Conservation (phyloP, 2,329 filamentous ascomycete species). For the Aspergillus transmontanensis region DNA sequence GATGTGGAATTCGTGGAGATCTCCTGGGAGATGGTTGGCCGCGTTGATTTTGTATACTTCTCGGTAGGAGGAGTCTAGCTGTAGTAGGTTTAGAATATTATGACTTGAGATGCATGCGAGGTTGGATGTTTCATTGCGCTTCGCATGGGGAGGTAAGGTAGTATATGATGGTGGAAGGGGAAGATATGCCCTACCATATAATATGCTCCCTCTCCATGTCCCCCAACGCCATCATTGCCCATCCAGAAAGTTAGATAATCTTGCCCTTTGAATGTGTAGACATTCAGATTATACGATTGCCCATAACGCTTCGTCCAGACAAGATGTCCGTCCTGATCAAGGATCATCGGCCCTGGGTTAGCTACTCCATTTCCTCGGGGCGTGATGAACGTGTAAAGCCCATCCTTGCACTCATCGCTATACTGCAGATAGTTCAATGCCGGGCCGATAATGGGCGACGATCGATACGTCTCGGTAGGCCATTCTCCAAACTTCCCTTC, state of each 20-base stretch:
- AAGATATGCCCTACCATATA: slow-evolving; percentile 43
- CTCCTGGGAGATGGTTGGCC: slow-evolving; percentile 38
- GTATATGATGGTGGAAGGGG: background rate
- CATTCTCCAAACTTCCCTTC: slow-evolving; percentile 26
- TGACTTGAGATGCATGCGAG: background rate
- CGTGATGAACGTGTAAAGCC: slow-evolving; percentile 43
- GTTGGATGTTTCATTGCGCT: background rate
- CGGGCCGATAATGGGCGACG: slow-evolving; percentile 26
- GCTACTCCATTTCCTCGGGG: slow-evolving; percentile 38
- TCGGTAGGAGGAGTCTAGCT: slow-evolving; percentile 36
- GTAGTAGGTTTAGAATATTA: slow-evolving; percentile 1
- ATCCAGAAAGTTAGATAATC: slow-evolving; percentile 54
- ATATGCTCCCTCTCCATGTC: slow-evolving; percentile 50
- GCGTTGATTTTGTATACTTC: slow-evolving; percentile 42
- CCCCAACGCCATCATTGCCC: slow-evolving; percentile 49
- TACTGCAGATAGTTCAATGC: slow-evolving; percentile 28
- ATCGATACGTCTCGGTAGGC: slow-evolving; percentile 30
- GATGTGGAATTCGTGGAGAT: slow-evolving; percentile 51
- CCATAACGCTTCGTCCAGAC: slow-evolving; percentile 48
- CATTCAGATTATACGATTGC: slow-evolving; percentile 50
- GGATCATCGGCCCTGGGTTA: slow-evolving; percentile 46
- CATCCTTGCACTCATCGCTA: slow-evolving; percentile 40
- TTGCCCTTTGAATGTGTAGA: slow-evolving; percentile 48
- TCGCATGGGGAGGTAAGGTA: background rate
- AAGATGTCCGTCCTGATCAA: slow-evolving; percentile 48